Percentiles rank a stretch among this genome's conserved stretches.
Evolutionary conservation across 768 basidiomycete species (phyloP).

Genomic region (Lactarius pseudohatsudake): DNA sequence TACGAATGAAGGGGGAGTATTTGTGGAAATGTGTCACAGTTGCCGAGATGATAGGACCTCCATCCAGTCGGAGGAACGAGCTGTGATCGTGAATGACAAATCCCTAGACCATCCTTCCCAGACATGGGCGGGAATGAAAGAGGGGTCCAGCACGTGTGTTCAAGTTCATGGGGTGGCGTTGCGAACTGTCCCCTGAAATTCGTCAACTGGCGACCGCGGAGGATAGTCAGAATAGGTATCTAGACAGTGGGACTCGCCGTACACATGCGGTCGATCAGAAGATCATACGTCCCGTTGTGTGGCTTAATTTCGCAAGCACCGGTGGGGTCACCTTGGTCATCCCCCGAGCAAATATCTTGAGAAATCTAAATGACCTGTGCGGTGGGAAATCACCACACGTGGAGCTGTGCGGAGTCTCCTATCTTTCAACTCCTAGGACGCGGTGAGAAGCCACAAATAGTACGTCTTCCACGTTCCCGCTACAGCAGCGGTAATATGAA

Average conservation of each 20-base stretch:
- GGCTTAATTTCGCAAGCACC: background rate
- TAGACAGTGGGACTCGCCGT: constrained; percentile 4
- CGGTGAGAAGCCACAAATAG: background rate
- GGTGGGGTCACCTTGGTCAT: constrained; percentile 6
- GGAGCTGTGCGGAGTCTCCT: constrained; percentile 13
- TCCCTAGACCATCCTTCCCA: constrained; percentile 14
- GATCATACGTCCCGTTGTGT: background rate
- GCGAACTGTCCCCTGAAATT: constrained; percentile 6
- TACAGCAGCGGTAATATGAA: constrained; percentile 10
- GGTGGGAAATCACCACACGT: constrained; percentile 9
- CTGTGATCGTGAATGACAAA: constrained; percentile 12
- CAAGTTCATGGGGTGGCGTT: background rate
- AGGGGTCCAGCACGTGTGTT: constrained; percentile 19
- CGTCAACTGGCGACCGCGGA: background rate
- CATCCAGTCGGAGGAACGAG: constrained; percentile 11
- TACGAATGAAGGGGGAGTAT: background rate
- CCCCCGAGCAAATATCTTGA: background rate
- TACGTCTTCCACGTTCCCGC: constrained; percentile 1
- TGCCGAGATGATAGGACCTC: constrained; percentile 16
- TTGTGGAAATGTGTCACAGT: constrained; percentile 12
- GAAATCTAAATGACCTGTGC: background rate
- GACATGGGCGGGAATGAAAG: constrained; percentile 20
- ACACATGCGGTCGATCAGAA: constrained; percentile 20
- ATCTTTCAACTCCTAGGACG: constrained; percentile 19
- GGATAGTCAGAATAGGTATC: background rate